Evolutionary conservation across 805 yeast species (phyloP), one percentile per base, ranked within the genome.

Genomic region (Priceomyces medius): DNA sequence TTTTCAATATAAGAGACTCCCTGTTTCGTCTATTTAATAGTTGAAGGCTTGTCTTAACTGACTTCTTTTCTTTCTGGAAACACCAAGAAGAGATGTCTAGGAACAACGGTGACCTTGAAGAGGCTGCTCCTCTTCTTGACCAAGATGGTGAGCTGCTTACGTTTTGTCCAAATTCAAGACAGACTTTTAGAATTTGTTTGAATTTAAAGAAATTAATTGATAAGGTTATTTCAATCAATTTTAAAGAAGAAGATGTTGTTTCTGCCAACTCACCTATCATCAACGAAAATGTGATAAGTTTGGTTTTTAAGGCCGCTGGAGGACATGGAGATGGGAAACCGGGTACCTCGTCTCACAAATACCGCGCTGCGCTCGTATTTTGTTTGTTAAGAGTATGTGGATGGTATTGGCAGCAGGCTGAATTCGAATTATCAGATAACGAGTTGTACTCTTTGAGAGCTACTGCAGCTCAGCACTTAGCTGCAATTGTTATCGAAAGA

Each of bases 301-400:
- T 87, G 44, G 84, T 81, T 2, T 70, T 76, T 41, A 74, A 73
- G 20, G 93, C 95, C 4, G 95, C 95, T 14, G 95, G 95, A 7
- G 96, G 95, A 16, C 69, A 70, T 37, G 88, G 88, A 4, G 63
- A 76, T 35, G 85, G 84, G 2, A 61, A 68, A 37, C 55, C 61
- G 18, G 81, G 80, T 0, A 64, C 83, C 0, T 71, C 83, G 1
- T 69, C 82, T 0, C 68, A 73, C 50, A 79, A 80, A 54, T 87
- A 87, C 56, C 76, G 83, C 40, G 81, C 89, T 0, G 74, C 80
- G 18, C 58, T 88, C 35, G 72, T 87, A 0, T 88, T 85, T 60
- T 81, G 86, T 37, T 66, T 88, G 43, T 64, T 88, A 44, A 82
- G 80, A 50, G 91, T 86, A n/a, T 75, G 84, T 27, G 77, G 74